Evolutionary conservation across 176 grass and related monocot genomes (phyloP), one percentile per base, ranked within the genome.

Genomic region (Olyra latifolia): DNA sequence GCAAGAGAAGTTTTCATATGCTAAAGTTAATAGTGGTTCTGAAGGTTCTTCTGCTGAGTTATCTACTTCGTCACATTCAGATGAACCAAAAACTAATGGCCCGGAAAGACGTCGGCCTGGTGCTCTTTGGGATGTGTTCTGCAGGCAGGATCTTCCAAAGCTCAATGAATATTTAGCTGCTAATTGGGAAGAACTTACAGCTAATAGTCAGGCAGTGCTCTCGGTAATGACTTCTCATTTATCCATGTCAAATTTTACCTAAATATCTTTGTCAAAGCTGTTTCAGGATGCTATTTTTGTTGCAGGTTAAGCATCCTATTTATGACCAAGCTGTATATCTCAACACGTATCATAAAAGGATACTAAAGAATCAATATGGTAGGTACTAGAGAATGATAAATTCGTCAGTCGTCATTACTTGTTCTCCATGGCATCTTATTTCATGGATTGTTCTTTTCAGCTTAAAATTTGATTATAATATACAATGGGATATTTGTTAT

Each of bases 61-160:
- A 24, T 60, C 65, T 45, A 43, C 14, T 70, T 83, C 74, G 43
- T 66, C 50, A 42, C 68, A 55, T 50, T 75, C 30, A 8, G 83
- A 87, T 56, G 83, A 85, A 83, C 25, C 85, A 75, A 78, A 67
- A 56, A 8, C 61, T 78, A 79, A 75, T 49, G 25, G 47, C 82
- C 78, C 62, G 74, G 76, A 84, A 84, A 73, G 66, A 64, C 23
- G 54, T 74, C 65, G 45, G 80, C 71, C 82, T 63, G 92, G 88
- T 78, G 90, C 83, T 80, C 30, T 93, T 89, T 98, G 96, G 96
- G 96, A 98, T 89, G 90, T 98, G 56, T 93, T 98, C 76, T 75
- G 49, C 67, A 87, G 92, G 75, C 86, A 95, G 87, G 96, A 98
- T 91, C 47, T 98, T 55, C 88, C 88, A 73, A 95, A 89, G 69